Percentiles rank a stretch among this genome's conserved stretches.
Evolutionary conservation across 2,329 filamentous ascomycete genomes (phyloP).

Genomic region (Chrysoporthe deuterocubensis): DNA sequence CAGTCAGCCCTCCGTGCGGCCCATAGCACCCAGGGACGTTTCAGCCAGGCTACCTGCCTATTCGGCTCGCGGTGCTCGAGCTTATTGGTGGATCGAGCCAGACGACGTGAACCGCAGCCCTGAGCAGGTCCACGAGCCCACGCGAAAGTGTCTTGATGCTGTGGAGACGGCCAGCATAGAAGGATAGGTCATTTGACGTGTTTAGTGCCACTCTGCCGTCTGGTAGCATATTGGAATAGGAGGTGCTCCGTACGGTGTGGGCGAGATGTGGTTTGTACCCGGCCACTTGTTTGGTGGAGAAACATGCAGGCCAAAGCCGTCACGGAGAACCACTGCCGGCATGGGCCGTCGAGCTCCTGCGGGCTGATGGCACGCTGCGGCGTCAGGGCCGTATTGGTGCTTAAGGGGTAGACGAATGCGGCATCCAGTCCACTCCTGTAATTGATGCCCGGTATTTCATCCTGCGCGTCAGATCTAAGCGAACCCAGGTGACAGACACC

Average conservation of each 20-base stretch:
- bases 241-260: not conserved
- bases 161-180: not conserved
- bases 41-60: constrained; percentile 8
- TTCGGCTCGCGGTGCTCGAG: not conserved
- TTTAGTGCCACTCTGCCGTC: not conserved
- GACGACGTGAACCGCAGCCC: not conserved
- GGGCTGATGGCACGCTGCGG: constrained; percentile 3
- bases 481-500: not conserved
- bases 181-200: not conserved
- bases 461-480: constrained; percentile 3
- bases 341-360: not conserved
- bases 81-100: constrained; percentile 10
- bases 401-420: not conserved
- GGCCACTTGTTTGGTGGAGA: constrained; percentile 16
- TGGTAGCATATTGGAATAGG: not conserved
- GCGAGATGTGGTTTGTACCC: not conserved
- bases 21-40: not conserved
- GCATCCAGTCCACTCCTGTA: not conserved
- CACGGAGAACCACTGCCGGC: constrained; percentile 7
- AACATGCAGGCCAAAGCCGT: constrained; percentile 7
- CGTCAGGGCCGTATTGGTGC: not conserved
- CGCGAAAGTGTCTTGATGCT: not conserved
- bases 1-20: not conserved
- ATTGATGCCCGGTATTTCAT: not conserved
- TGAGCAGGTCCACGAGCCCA: not conserved